These are phyloP conservation scores for Aspergillus glaucus DNA, from an alignment of 2,329 filamentous ascomycete genomes.

Conservation along the genomic window DNA sequence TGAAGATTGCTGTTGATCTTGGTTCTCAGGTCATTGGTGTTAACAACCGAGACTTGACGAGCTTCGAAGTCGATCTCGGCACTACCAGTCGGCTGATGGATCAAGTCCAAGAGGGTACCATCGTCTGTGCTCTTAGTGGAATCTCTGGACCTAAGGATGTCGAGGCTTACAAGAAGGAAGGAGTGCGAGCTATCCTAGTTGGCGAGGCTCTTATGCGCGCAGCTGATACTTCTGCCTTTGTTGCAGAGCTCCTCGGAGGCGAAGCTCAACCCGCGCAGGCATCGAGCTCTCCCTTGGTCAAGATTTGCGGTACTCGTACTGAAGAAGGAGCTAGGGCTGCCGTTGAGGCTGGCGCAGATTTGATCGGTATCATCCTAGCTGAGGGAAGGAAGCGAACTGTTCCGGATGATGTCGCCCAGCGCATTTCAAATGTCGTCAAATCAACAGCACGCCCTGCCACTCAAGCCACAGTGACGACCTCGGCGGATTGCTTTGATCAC, in stretches of 20 bases:
- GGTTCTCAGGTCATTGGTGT: constrained; percentile 91
- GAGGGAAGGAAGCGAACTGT: constrained; percentile 75
- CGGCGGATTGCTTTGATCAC: constrained; percentile 65
- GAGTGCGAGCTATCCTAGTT: constrained; percentile 87
- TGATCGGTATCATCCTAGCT: constrained; percentile 89
- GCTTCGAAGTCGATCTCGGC: constrained; percentile 90
- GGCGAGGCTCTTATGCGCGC: constrained; percentile 96
- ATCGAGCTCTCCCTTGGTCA: constrained; percentile 59
- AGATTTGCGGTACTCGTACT: constrained; percentile 89
- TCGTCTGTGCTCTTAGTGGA: constrained; percentile 89
- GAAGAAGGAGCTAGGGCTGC: constrained; percentile 74
- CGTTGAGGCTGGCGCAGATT: constrained; percentile 78
- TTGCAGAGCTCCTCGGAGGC: constrained; percentile 70
- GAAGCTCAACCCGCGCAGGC: constrained; percentile 20
- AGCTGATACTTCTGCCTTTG: constrained; percentile 73
- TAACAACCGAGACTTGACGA: constrained; percentile 94
- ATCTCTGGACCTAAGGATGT: constrained; percentile 89
- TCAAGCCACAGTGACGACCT: constrained; percentile 14
- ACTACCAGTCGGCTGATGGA: constrained; percentile 84
- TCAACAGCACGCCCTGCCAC: constrained; percentile 27
- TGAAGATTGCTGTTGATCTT: constrained; percentile 77
- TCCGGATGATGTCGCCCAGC: constrained; percentile 66
- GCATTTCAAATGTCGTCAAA: constrained; percentile 75
- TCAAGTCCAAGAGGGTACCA: constrained; percentile 76
- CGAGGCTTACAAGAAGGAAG: constrained; percentile 76